Conservation (phyloP, 139 green algal species). For the Haematococcus sp. region DNA sequence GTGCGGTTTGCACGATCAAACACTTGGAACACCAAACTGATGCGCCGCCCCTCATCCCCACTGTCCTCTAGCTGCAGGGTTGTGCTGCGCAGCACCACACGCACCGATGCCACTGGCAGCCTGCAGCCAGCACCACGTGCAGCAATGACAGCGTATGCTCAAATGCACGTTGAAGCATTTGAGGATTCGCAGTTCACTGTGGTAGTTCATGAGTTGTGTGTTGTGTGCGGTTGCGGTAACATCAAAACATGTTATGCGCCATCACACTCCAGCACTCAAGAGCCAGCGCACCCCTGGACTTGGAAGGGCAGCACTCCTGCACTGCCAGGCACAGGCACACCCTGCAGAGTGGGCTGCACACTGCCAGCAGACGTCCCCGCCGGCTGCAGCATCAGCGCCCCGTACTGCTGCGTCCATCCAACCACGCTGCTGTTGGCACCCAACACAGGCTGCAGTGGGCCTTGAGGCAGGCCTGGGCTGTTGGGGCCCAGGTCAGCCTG, state of each 20-base stretch:
- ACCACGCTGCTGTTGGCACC: slow-evolving; percentile 1
- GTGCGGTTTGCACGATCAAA: slow-evolving; percentile 21
- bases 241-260: too few species aligned
- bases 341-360: background rate
- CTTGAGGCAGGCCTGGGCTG: background rate
- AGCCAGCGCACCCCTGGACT: too few species aligned
- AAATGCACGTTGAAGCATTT: too few species aligned
- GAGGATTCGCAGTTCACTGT: too few species aligned
- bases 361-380: background rate
- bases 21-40: slow-evolving; percentile 33
- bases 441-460: slow-evolving; percentile 5
- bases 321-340: too few species aligned
- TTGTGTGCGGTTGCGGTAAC: too few species aligned
- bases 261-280: background rate
- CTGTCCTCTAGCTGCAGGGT: slow-evolving; percentile 31
- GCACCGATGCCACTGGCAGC: slow-evolving; percentile 1
- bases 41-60: slow-evolving; percentile 4
- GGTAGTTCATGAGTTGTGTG: too few species aligned
- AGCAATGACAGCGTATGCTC: too few species aligned
- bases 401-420: slow-evolving; percentile 10
- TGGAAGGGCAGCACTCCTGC: too few species aligned
- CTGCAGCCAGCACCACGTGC: too few species aligned
- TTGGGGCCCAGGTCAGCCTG: background rate
- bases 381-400: slow-evolving; percentile 10
- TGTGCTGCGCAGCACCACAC: slow-evolving; percentile 19